Conservation (phyloP, 2,329 filamentous ascomycete species). For the Aspergillus sp. region DNA sequence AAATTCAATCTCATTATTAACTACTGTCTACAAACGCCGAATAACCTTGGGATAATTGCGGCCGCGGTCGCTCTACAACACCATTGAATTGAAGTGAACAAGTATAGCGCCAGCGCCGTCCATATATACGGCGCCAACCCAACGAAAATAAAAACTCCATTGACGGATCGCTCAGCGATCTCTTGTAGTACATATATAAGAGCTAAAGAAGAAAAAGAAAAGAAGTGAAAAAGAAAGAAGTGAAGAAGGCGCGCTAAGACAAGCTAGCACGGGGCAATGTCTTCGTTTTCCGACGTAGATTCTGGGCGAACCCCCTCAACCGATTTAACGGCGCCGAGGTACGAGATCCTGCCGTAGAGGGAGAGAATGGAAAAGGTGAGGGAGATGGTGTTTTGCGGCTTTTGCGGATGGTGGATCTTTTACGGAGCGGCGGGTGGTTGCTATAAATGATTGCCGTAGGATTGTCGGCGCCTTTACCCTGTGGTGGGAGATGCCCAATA, state of each 20-base stretch:
- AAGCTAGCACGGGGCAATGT: constrained; percentile 3
- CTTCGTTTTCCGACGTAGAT: constrained; percentile 8
- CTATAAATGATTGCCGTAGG: constrained; percentile 12
- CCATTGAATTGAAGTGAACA: neutral
- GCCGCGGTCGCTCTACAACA: neutral
- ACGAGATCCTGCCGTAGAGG: neutral
- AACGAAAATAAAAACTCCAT: neutral
- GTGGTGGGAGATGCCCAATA: constrained; percentile 3
- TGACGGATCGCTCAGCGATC: constrained; percentile 6
- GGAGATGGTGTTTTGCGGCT: neutral
- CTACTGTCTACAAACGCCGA: neutral
- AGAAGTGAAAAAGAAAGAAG: constrained; percentile 1
- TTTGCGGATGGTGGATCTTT: constrained; percentile 3
- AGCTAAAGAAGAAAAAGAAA: constrained; percentile 6
- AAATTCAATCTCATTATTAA: neutral
- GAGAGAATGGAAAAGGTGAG: neutral
- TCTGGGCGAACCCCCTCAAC: constrained; percentile 5
- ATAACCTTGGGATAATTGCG: neutral
- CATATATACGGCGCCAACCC: neutral
- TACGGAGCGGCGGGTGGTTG: constrained; percentile 5
- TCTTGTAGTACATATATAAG: constrained; percentile 3
- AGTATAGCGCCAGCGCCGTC: neutral
- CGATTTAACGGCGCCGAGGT: constrained; percentile 1
- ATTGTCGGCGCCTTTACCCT: constrained; percentile 4
- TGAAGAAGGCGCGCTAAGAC: constrained; percentile 1